Evolutionary conservation across 2,329 filamentous ascomycete genomes (phyloP), one percentile per base, ranked within the genome.

Genomic region (Diaporthe ampelina): DNA sequence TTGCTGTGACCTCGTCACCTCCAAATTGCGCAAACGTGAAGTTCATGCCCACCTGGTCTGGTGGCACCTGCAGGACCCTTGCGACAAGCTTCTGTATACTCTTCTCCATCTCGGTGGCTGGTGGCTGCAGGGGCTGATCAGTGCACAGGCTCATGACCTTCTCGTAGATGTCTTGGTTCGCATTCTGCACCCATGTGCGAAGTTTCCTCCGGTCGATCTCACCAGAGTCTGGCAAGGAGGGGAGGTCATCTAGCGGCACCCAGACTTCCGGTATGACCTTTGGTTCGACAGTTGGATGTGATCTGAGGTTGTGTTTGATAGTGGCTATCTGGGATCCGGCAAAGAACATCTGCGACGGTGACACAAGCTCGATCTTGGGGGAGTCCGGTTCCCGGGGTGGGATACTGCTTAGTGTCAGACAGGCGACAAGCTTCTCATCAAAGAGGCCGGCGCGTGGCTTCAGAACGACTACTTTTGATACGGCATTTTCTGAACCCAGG

Each of bases 111-210:
- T 80, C 82, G 8, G 79, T 84, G 6, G 81, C 74, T 0, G 85
- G 85, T 32, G 80, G 78, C 59, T 81, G 80, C 11, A 84, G 71
- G 4, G 79, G 76, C 50, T 83, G 81, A 45, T 84, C 81, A 11
- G 81, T 81, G 32, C 85, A 82, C 26, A 88, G 79, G 63, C 82
- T 83, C 79, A 87, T 82, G 56, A 89, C 85, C 63, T 85, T 85
- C 56, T 84, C 82, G 76, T 88, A 85, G 32, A 83, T 76, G 37
- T 85, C 82, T 70, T 88, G 84, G 74, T 87, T 86, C 61, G 87
- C 84, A 76, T 89, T 89, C 79, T 89, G 87, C 35, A 86, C 85
- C 88, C 88, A 90, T 4, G 86, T 88, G 74, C 88, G 87, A 57
- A 90, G 77, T 73, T 82, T 83, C 43, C 87, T 82, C 56, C 83